phyloP scores from a whole-genome alignment of 108 stramenopile species.

The Pseudonitzschia pungens region DNA sequence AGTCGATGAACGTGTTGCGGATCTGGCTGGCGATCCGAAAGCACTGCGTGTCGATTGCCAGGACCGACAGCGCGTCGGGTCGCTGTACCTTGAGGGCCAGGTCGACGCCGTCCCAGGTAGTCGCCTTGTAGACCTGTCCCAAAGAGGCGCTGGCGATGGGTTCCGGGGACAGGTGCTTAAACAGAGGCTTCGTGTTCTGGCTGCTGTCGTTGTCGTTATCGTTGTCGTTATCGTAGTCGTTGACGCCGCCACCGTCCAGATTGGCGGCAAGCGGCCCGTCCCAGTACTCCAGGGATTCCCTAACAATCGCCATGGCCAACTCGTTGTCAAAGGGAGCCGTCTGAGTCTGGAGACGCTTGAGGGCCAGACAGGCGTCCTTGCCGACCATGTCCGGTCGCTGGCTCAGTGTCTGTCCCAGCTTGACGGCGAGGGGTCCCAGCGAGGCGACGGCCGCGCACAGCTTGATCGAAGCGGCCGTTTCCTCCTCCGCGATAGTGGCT shows the following conservation, averaged over 20 bases:
- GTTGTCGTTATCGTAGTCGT: not conserved
- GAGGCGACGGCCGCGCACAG: constrained; percentile 1
- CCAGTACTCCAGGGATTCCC: constrained; percentile 74
- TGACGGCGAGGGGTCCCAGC: constrained; percentile 73
- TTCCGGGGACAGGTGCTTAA: constrained; percentile 60
- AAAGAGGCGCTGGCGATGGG: constrained; percentile 85
- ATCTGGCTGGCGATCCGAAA: constrained; percentile 14
- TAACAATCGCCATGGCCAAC: constrained; percentile 44
- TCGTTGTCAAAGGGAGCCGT: constrained; percentile 82
- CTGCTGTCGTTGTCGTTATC: not conserved
- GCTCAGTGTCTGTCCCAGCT: constrained; percentile 68
- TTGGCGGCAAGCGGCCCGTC: constrained; percentile 30
- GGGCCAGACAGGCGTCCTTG: constrained; percentile 71
- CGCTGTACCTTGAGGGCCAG: constrained; percentile 88
- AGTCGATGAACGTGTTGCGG: constrained; percentile 6
- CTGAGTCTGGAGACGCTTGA: constrained; percentile 19
- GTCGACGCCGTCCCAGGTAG: constrained; percentile 27
- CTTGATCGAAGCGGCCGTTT: not conserved
- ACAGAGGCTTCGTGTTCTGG: not conserved
- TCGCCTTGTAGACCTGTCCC: constrained; percentile 82
- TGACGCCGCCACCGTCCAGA: constrained; percentile 5
- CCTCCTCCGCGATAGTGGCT: not conserved
- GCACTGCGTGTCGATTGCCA: constrained; percentile 73
- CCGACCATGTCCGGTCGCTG: constrained; percentile 83
- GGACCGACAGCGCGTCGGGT: constrained; percentile 58